phyloP scores from a whole-genome alignment of 163 green algal species.

The Scenedesmus sp. region DNA sequence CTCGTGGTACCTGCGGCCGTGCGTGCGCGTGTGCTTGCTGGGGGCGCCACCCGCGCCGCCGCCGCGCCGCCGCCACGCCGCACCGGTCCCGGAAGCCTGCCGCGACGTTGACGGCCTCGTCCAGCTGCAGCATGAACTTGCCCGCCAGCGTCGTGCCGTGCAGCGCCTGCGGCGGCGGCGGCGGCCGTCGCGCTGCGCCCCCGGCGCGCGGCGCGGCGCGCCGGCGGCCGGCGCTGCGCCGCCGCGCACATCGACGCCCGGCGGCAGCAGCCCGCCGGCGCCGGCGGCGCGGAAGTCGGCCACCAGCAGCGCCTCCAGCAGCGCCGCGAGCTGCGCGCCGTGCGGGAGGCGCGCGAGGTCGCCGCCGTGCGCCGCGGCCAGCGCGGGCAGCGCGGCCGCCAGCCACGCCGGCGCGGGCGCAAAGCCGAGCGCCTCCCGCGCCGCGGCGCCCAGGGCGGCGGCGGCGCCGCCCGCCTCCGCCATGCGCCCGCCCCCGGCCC shows the following conservation, averaged over 20 bases:
- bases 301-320: slow-evolving; percentile 31
- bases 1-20: too few relatives aligned
- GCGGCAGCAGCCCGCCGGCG: slow-evolving; percentile 27
- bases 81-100: slow-evolving; percentile 62
- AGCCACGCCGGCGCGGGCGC: slow-evolving; percentile 13
- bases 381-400: background rate
- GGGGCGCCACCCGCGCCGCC: background rate
- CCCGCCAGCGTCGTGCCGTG: slow-evolving; percentile 19
- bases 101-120: slow-evolving; percentile 75
- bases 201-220: too few relatives aligned
- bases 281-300: slow-evolving; percentile 30
- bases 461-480: too few relatives aligned
- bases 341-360: background rate
- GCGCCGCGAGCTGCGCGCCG: background rate
- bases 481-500: too few relatives aligned
- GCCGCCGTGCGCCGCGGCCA: background rate
- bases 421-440: slow-evolving; percentile 10
- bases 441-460: background rate
- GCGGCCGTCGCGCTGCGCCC: too few relatives aligned
- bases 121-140: slow-evolving; percentile 72
- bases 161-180: too few relatives aligned
- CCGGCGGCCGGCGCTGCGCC: background rate
- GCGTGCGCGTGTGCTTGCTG: background rate
- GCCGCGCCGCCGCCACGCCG: background rate
- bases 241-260: slow-evolving; percentile 5